These are phyloP conservation scores for Umbelopsis vinacea DNA, from an alignment of 192 early-diverging fungal genomes.

Conservation along the genomic window DNA sequence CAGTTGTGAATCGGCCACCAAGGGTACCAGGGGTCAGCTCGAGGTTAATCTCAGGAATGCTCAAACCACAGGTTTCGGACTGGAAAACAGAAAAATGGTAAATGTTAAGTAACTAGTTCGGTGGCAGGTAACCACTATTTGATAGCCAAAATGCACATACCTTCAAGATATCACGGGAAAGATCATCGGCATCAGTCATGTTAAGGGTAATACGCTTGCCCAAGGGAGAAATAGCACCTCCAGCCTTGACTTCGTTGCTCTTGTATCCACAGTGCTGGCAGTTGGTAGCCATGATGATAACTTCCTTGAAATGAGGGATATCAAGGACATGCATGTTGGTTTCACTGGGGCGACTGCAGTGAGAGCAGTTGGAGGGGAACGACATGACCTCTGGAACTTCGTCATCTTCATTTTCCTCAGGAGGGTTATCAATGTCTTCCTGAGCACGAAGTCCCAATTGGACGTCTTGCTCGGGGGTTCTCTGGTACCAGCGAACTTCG, in stretches of 20 bases:
- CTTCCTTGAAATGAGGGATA: constrained; percentile 96
- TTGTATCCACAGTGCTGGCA: constrained; percentile 94
- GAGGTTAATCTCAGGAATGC: constrained; percentile 87
- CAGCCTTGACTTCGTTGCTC: constrained; percentile 95
- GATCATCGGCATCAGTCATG: constrained; percentile 84
- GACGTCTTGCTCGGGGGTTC: constrained; percentile 82
- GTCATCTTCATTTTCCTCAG: constrained; percentile 51
- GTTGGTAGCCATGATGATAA: constrained; percentile 92
- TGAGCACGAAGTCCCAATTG: constrained; percentile 65
- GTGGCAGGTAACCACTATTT: not conserved
- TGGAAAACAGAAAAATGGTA: constrained; percentile 18
- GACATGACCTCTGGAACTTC: constrained; percentile 74
- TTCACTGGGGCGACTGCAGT: constrained; percentile 73
- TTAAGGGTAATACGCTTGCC: constrained; percentile 85
- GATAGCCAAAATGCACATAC: constrained; percentile 25
- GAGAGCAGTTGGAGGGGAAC: constrained; percentile 87
- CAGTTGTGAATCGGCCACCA: constrained; percentile 94
- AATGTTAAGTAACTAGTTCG: not conserved
- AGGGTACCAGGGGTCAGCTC: constrained; percentile 88
- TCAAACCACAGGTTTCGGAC: constrained; percentile 91
- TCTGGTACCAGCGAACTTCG: constrained; percentile 61
- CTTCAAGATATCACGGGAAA: constrained; percentile 93
- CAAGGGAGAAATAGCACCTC: constrained; percentile 78
- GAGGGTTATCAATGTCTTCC: constrained; percentile 24
- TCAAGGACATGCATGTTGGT: constrained; percentile 91